These are phyloP conservation scores for Medicago arabica DNA, from an alignment of 306 rosid genomes.

Conservation along the genomic window DNA sequence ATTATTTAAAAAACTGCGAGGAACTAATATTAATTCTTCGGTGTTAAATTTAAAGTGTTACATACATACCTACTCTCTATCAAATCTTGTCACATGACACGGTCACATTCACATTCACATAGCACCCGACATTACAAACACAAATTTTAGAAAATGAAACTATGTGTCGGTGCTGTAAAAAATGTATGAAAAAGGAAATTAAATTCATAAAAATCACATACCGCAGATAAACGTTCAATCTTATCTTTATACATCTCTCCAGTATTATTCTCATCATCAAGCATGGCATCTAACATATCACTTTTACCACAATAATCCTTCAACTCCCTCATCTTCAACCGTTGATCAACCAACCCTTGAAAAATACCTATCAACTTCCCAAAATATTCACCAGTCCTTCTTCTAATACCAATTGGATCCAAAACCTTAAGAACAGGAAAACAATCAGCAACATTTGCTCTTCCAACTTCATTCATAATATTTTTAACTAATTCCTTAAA, in stretches of 20 bases:
- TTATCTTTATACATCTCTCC: conserved; percentile 5
- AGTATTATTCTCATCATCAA: background rate
- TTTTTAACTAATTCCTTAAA: conserved; percentile 28
- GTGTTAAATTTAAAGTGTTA: no score
- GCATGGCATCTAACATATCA: conserved; percentile 41
- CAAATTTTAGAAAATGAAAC: background rate
- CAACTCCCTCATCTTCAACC: conserved; percentile 6
- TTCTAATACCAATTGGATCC: conserved; percentile 45
- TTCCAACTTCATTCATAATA: conserved; percentile 44
- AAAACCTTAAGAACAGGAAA: conserved; percentile 41
- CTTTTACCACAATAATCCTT: conserved; percentile 10
- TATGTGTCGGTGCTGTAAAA: background rate
- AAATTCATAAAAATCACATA: background rate
- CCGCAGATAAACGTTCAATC: conserved; percentile 39
- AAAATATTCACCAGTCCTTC: conserved; percentile 11
- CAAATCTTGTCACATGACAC: no score
- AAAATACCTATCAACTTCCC: conserved; percentile 15
- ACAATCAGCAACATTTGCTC: conserved; percentile 41
- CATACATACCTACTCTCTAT: no score
- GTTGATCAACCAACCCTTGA: conserved; percentile 1
- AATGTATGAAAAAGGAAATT: background rate
- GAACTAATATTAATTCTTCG: no score
- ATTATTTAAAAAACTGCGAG: no score
- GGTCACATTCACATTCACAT: no score
- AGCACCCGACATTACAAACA: no score